phyloP scores from a whole-genome alignment of 306 rosid genomes.

The Fagus crenata region DNA sequence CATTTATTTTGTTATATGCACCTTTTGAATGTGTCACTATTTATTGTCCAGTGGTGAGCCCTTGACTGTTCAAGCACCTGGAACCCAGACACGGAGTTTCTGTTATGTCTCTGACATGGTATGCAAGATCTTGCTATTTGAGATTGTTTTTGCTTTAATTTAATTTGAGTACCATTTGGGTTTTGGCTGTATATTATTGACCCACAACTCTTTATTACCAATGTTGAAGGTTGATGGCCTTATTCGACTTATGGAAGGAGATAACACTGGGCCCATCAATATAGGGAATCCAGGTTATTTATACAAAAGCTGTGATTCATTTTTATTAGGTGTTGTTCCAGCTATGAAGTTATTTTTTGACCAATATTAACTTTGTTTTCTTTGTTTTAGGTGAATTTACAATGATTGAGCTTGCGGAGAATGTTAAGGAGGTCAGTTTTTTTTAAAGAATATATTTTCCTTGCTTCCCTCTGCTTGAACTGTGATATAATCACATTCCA shows the following conservation, averaged over 20 bases:
- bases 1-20: not conserved
- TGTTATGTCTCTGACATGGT: conserved; percentile 85
- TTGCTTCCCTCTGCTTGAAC: not conserved
- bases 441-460: not conserved
- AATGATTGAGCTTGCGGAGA: conserved; percentile 90
- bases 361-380: conserved; percentile 1
- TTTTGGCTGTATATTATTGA: conserved; percentile 15
- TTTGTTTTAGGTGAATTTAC: conserved; percentile 84
- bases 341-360: not conserved
- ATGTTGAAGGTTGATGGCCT: conserved; percentile 72
- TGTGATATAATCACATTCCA: not conserved
- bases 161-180: not conserved
- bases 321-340: not conserved
- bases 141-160: not conserved
- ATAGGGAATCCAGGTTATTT: conserved; percentile 81
- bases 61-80: conserved; percentile 79
- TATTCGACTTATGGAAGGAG: conserved; percentile 77
- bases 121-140: conserved; percentile 14
- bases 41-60: conserved; percentile 55
- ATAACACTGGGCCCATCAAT: conserved; percentile 77
- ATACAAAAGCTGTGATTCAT: not conserved
- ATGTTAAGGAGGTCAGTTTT: conserved; percentile 77
- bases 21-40: not conserved
- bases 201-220: conserved; percentile 1
- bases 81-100: conserved; percentile 89